Base-by-base conservation (phyloP, 805 yeast genomes). In the baker's yeast (Saccharomyces cerevisiae) region DNA sequence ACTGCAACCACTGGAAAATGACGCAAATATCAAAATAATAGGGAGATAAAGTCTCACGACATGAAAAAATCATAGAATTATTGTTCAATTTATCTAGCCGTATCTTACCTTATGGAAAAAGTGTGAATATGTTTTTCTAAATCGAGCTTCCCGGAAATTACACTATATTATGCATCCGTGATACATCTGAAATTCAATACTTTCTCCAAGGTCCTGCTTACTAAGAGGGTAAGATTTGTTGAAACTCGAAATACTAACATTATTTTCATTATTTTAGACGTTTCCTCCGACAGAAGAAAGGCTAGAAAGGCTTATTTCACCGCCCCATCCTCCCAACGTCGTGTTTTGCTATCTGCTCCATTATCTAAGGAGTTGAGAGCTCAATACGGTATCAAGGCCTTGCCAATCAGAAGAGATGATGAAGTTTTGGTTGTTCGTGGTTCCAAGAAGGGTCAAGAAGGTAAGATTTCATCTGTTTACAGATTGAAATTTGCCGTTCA, bases 261-360 rank as follows among this genome's bases (percentile, higher is more conserved):
- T 26, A 53, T 46, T 30, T 41, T 27, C 36, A 26, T 58, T 51
- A 31, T 46, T 48, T 51, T 62, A 87, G 97, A 94, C 96, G 98
- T 94, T 79, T 90, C 99, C 73, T 85, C 96, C 77, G 91, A 97
- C 76, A 94, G 99, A 84, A 87, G 96, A 79, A 94, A 94, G 87
- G 83, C 97, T 78, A 91, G 99, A 88, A 94, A 94, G 89, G 98
- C 98, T 79, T 88, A 94, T 87, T 94, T 94, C 92, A 82, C 81
- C 73, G 95, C 99, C 70, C 95, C 98, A 73, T 92, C 99, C 66
- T 86, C 92, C 68, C 89, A 81, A 74, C 89, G 97, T 82, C 89
- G 98, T 82, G 80, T 78, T 68, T 80, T 94, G 77, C 81, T 94
- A 85, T 87, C 97, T 73, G 98, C 99, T 76, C 97, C 98, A 73